Evolutionary conservation across 2,329 filamentous ascomycete genomes (phyloP).

Genomic region (Pseudogymnoascus sp.): DNA sequence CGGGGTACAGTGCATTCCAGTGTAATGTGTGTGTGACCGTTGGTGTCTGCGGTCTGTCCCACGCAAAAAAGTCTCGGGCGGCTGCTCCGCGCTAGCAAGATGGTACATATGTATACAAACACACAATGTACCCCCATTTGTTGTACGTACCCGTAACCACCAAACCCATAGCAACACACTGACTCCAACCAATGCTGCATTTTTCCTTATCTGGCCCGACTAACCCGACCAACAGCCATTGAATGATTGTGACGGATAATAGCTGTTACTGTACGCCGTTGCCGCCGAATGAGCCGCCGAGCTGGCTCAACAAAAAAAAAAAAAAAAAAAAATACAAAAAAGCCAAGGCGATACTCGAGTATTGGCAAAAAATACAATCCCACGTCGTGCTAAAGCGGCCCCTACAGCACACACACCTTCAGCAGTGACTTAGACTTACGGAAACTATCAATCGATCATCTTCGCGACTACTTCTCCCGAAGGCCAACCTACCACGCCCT

Average conservation of each 20-base stretch:
- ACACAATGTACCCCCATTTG: neutral
- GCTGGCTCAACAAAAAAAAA: neutral
- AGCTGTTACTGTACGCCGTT: neutral
- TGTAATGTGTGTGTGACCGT: neutral
- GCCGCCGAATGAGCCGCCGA: neutral
- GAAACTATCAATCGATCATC: neutral
- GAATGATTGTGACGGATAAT: neutral
- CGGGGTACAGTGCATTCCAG: neutral
- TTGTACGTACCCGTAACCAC: too few relatives aligned
- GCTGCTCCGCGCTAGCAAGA: neutral
- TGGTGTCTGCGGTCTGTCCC: neutral
- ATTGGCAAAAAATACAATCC: neutral
- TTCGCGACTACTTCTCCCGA: slow-evolving; percentile 5
- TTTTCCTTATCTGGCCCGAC: slow-evolving; percentile 1
- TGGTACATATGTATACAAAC: neutral
- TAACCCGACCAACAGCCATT: neutral
- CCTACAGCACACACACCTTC: too few relatives aligned
- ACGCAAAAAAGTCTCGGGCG: neutral
- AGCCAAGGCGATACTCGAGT: neutral
- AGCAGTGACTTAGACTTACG: too few relatives aligned
- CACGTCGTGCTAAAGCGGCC: too few relatives aligned
- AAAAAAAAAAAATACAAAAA: neutral
- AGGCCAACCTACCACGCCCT: neutral
- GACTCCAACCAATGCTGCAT: neutral
- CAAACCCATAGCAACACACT: neutral